Base-by-base conservation (phyloP, 2,329 filamentous ascomycete genomes). In the Neonectria magnoliae region DNA sequence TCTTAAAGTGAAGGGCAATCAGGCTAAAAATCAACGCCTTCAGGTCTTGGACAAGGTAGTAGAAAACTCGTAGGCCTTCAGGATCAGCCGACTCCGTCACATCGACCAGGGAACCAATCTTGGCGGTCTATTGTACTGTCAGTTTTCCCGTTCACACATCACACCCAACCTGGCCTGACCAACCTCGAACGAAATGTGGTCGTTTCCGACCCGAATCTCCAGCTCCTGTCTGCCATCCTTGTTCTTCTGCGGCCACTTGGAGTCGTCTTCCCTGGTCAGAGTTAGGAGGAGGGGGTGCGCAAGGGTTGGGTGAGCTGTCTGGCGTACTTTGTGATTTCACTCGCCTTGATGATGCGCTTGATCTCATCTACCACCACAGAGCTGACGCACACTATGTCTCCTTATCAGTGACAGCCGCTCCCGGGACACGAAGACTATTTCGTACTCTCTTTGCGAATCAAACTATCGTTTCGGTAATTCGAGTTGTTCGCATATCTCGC, bases 361-460 rank as follows among this genome's bases (percentile, higher is more conserved):
- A 99, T 97, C 81, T 98, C 96, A 62, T 94, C 89, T 57, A 99
- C 91, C 76, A 98, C 86, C 6, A 94, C 84, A 41, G 93, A 91
- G 83, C 94, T 98, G 68, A 99, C 94, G 76, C 94, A 98, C 96
- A 99, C 95, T 98, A 70, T 67, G 53, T 64, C 22, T 14, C 47
- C n/a, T 13, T 20, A 47, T 74, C 36, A 74, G 70, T 11, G 36
- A 33, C 41, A 13, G 18, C n/a, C 13, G 10, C 1, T 7, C 2
- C 20, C 11, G 14, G 16, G 5, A 20, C 29, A 16, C 8, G 18
- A 18, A 20, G 22, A 29, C 36, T 31, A 53, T 47, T n/a, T 80
- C 94, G 73, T 85, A 98, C 96, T 99, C 85, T 99, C 96, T 94
- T 99, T 99, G 70, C 96, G 92, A 77, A 99, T 99, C 73, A 99